phyloP scores from a whole-genome alignment of 2,329 filamentous ascomycete species.

The Bipolaris gigantea region DNA sequence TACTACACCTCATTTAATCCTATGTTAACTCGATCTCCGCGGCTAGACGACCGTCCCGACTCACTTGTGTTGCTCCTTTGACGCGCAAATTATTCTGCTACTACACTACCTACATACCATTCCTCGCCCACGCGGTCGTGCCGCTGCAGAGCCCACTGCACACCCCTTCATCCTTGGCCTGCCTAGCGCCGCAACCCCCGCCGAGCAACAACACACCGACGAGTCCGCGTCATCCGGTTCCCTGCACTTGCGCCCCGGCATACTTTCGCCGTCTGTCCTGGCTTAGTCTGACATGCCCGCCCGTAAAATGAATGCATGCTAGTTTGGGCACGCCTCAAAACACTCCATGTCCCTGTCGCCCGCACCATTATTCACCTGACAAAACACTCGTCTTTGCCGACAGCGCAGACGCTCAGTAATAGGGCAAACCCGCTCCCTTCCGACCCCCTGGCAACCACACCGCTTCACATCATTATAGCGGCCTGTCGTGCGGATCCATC shows the following conservation, averaged over 20 bases:
- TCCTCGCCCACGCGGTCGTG: not conserved
- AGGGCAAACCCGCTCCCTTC: constrained; percentile 40
- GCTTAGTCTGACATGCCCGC: constrained; percentile 18
- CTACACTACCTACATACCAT: not conserved
- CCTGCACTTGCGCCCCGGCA: constrained; percentile 25
- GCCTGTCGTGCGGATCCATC: constrained; percentile 28
- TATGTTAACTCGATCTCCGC: not conserved
- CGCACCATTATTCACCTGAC: constrained; percentile 28
- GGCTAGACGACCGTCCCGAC: constrained; percentile 16
- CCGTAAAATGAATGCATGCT: constrained; percentile 23
- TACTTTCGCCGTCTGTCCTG: constrained; percentile 20
- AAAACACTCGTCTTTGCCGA: constrained; percentile 23
- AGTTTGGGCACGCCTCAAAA: constrained; percentile 28
- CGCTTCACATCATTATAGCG: constrained; percentile 31
- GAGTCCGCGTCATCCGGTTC: constrained; percentile 37
- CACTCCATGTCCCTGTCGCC: constrained; percentile 34
- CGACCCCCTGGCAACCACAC: constrained; percentile 32
- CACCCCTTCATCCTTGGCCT: not conserved
- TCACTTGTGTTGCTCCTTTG: constrained; percentile 7
- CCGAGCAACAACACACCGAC: constrained; percentile 11
- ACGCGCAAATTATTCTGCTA: not conserved
- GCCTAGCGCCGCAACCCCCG: constrained; percentile 22
- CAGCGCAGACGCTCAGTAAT: constrained; percentile 32
- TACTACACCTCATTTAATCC: not conserved
- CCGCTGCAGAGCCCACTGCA: not conserved